Percentiles rank a stretch among this genome's conserved stretches.
Conservation (phyloP, 768 basidiomycete genomes). For the Podaxis sp. region DNA sequence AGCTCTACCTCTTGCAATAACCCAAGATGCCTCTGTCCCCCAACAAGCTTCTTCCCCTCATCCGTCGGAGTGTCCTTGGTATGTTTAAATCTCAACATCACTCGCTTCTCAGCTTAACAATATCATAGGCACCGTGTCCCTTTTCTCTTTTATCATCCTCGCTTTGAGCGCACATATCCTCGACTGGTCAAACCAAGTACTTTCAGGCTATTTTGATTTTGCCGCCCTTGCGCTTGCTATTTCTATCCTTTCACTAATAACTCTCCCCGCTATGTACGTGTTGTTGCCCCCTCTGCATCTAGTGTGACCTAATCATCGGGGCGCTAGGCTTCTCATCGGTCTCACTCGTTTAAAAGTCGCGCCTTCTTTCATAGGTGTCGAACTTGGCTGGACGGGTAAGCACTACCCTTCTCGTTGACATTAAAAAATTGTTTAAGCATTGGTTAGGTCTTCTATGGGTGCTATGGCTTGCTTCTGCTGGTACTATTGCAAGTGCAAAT, state of each 20-base stretch:
- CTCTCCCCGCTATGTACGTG: slow-evolving; percentile 40
- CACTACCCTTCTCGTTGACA: background rate
- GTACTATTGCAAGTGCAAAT: slow-evolving; percentile 28
- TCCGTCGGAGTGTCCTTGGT: slow-evolving; percentile 6
- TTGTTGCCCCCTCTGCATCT: background rate
- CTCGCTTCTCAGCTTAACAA: background rate
- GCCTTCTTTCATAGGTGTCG: slow-evolving; percentile 40
- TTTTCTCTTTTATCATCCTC: slow-evolving; percentile 26
- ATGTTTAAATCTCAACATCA: background rate
- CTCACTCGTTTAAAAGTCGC: slow-evolving; percentile 34
- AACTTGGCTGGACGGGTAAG: slow-evolving; percentile 40
- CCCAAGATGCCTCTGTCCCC: background rate
- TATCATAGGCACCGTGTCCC: slow-evolving; percentile 18
- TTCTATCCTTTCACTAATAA: slow-evolving; percentile 38
- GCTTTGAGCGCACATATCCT: slow-evolving; percentile 27
- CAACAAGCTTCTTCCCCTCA: slow-evolving; percentile 2
- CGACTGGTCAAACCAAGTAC: slow-evolving; percentile 15
- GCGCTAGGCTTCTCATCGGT: slow-evolving; percentile 36
- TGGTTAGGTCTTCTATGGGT: slow-evolving; percentile 42
- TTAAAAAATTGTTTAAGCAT: background rate
- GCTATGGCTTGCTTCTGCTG: slow-evolving; percentile 43
- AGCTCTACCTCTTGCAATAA: too few relatives aligned
- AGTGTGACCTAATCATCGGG: background rate
- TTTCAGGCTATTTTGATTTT: slow-evolving; percentile 24
- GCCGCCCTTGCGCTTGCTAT: slow-evolving; percentile 37